Evolutionary conservation across 805 yeast species (phyloP), one percentile per base, ranked within the genome.

Genomic region (Cyberlindnera maritima): DNA sequence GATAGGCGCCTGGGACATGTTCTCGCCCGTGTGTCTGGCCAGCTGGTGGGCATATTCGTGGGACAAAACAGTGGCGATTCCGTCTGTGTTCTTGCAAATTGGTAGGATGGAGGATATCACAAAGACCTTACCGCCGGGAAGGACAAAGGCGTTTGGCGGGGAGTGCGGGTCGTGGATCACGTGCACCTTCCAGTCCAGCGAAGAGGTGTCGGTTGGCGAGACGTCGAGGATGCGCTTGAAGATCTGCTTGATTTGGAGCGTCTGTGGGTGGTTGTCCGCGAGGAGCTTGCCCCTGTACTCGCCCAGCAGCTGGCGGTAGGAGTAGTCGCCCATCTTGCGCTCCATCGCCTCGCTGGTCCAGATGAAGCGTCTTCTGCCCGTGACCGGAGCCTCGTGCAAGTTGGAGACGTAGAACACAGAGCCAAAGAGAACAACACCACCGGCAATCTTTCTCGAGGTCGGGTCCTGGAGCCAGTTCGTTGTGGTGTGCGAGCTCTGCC

Each of bases 121-220:
- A 67, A 94, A 94, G 36, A 94, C 96, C 64, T 91, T 91, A 7
- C 99, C 99, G 50, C 94, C 92, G 18, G 98, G 98, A 31, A 94
- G 71, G 17, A 94, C 96, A 67, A 94, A 92, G 1, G 99, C 99
- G 67, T 94, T 94, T 3, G 99, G 98, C 14, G 96, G 91, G n/a
- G 74, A 74, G 29, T 67, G 66, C 2, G 85, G 80, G 47, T 80
- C 84, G 52, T 84, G 77, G 18, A 88, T 83, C 19, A 94, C 86
- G 61, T 88, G 88, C 25, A 94, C 79, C 53, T 78, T 71, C 98
- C 99, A 94, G 36, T 83, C 73, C 13, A 64, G 54, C 1, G 60
- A 48, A 2, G 55, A 31, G 7, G 67, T 65, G 23, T 70, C 58
- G 1, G 68, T 53, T 55, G 70, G 63, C 0, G 88, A 84, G 8